Percentiles rank a stretch among this genome's conserved stretches.
These are phyloP conservation scores for Ophiostoma himal-ulmi DNA, from an alignment of 2,329 filamentous ascomycete genomes.

Conservation along the genomic window DNA sequence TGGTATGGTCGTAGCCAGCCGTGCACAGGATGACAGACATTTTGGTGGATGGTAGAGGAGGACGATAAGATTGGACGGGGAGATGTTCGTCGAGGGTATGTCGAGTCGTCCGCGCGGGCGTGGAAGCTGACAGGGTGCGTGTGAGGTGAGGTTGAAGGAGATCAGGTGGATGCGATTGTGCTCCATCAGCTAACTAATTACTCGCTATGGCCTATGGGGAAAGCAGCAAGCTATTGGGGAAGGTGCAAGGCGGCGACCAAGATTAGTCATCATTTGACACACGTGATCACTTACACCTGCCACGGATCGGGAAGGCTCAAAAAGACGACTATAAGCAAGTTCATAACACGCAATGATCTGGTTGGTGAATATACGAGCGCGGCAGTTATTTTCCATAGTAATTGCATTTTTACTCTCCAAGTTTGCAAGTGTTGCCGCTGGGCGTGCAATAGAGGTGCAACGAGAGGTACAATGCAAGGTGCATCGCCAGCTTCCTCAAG, in stretches of 20 bases:
- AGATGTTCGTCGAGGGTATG: not conserved
- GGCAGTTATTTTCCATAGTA: too few species aligned
- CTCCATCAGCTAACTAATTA: not conserved
- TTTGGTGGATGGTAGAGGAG: constrained; percentile 15
- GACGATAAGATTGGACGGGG: not conserved
- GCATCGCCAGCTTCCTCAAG: not conserved
- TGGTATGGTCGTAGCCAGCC: constrained; percentile 59
- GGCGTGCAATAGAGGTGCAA: not conserved
- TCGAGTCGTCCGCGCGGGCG: not conserved
- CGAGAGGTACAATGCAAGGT: not conserved
- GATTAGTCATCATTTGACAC: not conserved
- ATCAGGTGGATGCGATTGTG: not conserved
- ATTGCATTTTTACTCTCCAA: too few species aligned
- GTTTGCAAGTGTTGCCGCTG: too few species aligned
- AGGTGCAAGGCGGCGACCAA: not conserved
- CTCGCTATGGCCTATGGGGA: not conserved
- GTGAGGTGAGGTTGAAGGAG: not conserved
- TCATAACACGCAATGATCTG: too few species aligned
- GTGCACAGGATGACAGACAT: constrained; percentile 61
- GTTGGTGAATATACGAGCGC: too few species aligned
- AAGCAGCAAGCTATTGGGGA: not conserved
- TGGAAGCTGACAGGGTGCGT: not conserved
- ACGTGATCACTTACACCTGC: constrained; percentile 1
- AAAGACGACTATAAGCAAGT: not conserved
- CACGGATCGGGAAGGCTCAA: not conserved